Evolutionary conservation across 371 early-diverging fungal species (phyloP), one percentile per base, ranked within the genome.

Genomic region (Lichtheimia corymbifera): DNA sequence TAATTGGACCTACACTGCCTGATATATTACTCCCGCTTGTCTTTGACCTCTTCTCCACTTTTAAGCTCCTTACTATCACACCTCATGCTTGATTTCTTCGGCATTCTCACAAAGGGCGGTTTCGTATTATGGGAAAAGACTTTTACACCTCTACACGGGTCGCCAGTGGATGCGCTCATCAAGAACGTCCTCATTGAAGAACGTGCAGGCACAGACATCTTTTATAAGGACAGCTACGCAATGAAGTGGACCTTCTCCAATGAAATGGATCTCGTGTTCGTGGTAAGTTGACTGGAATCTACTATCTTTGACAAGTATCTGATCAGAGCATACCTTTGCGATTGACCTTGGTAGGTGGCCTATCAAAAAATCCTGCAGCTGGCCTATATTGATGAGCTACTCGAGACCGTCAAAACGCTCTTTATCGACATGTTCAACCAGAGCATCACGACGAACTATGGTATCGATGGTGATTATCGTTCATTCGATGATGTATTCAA

Each of bases 341-440:
- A 28, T 28, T 28, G 28, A 4, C 4, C 7, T 28, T 28, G 4
- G 9, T 66, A 92, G 93, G 89, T 90, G n/a, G 95, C 87, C 4
- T 93, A 94, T 70, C 95, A 93, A 70, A 94, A 92, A 77, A 88
- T 93, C 1, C 83, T 96, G 6, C 91, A 91, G 56, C 82, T 97
- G 12, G 71, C 88, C 1, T 95, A 96, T 65, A 80, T 94, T 55
- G 93, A 93, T 53, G 94, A 94, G 52, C 84, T 97, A 47, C 76
- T 97, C 22, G 84, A 85, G 42, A 85, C 83, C 14, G 81, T 85
- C 17, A 84, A 84, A 57, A 69, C 71, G 6, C 57, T 80, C 11
- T 88, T 88, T 62, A 35, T 76, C 17, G 64, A 63, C 14, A 68
- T 60, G 28, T 73, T 58, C 52, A 30, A 59, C 24, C 54, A 61